Percentiles rank a stretch among this genome's conserved stretches.
Conservation (phyloP, 441 rosid genomes). For the Flueggea neowawraea region DNA sequence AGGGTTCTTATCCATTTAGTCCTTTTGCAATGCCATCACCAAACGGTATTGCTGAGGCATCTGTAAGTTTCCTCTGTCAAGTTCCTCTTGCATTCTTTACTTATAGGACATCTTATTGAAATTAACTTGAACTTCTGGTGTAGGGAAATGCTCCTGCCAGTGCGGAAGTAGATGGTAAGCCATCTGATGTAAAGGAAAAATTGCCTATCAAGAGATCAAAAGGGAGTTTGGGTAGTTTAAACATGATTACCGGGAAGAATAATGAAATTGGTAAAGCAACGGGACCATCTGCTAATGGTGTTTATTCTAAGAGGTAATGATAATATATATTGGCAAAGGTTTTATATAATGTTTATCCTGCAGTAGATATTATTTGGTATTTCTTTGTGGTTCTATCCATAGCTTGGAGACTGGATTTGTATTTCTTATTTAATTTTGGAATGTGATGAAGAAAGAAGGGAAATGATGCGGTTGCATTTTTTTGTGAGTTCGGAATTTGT, state of each 20-base stretch:
- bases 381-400: too few species aligned
- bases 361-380: too few species aligned
- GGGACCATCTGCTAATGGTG: slow-evolving; percentile 80
- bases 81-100: slow-evolving; percentile 13
- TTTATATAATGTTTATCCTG: too few species aligned
- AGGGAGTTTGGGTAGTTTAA: slow-evolving; percentile 97
- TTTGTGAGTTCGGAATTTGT: too few species aligned
- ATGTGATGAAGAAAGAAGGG: too few species aligned
- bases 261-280: slow-evolving; percentile 65
- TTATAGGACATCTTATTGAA: not conserved
- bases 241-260: slow-evolving; percentile 81
- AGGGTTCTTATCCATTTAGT: slow-evolving; percentile 98
- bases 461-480: too few species aligned
- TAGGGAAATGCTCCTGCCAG: slow-evolving; percentile 77
- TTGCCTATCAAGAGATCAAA: slow-evolving; percentile 95
- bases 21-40: slow-evolving; percentile 93
- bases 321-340: too few species aligned
- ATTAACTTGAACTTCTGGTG: slow-evolving; percentile 24
- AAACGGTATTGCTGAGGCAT: slow-evolving; percentile 82
- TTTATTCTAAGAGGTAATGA: slow-evolving; percentile 74
- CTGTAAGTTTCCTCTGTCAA: slow-evolving; percentile 43
- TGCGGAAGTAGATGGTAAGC: slow-evolving; percentile 67
- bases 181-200: slow-evolving; percentile 83
- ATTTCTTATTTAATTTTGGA: too few species aligned
- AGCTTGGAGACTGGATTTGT: too few species aligned